A percentile compares a stretch with the other conserved stretches of the same genome.
Evolutionary conservation across 2,329 filamentous ascomycete species (phyloP).

Genomic region (Fusarium sp.): DNA sequence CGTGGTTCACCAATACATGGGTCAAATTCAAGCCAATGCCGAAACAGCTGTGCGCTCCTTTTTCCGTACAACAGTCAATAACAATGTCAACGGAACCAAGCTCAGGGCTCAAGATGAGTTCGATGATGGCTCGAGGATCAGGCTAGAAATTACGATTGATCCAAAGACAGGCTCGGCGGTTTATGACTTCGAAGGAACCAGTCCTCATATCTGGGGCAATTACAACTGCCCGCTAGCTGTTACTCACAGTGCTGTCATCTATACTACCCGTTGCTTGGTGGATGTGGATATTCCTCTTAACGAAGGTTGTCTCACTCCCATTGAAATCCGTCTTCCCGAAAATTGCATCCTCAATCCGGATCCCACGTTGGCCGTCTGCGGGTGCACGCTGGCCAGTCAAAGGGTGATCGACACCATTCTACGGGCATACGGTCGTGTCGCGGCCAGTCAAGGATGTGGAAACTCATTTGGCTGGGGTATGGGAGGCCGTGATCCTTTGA

Average conservation of each 20-base stretch:
- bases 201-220: slow-evolving; percentile 54
- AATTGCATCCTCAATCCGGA: slow-evolving; percentile 54
- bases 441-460: slow-evolving; percentile 52
- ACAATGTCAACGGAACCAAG: slow-evolving; percentile 3
- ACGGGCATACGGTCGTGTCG: slow-evolving; percentile 44
- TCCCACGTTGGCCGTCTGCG: slow-evolving; percentile 57
- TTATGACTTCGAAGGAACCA: slow-evolving; percentile 57
- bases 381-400: slow-evolving; percentile 71
- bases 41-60: slow-evolving; percentile 54
- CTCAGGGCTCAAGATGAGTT: slow-evolving; percentile 60
- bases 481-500: slow-evolving; percentile 48
- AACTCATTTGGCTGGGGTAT: slow-evolving; percentile 56
- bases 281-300: slow-evolving; percentile 57
- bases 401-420: slow-evolving; percentile 54
- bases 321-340: slow-evolving; percentile 53
- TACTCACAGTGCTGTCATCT: slow-evolving; percentile 57
- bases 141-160: slow-evolving; percentile 53
- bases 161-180: slow-evolving; percentile 50
- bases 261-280: slow-evolving; percentile 56
- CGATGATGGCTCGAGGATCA: slow-evolving; percentile 56
- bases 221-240: slow-evolving; percentile 57
- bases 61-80: slow-evolving; percentile 20
- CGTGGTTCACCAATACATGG: slow-evolving; percentile 56
- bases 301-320: slow-evolving; percentile 56
- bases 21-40: slow-evolving; percentile 56